These are phyloP conservation scores for Solanum boliviense DNA, from an alignment of 257 asterid species.

Conservation along the genomic window DNA sequence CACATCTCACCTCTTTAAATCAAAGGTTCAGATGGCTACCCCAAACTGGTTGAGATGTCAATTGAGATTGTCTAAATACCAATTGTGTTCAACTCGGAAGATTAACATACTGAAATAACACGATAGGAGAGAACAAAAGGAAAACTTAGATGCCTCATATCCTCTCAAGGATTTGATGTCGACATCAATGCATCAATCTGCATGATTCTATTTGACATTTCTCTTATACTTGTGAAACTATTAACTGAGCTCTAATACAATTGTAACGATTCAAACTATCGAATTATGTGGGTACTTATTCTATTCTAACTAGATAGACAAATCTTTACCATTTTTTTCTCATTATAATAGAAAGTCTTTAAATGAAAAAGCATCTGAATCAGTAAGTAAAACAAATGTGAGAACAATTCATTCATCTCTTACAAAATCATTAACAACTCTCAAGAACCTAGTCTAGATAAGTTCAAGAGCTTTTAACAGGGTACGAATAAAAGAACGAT, in stretches of 20 bases:
- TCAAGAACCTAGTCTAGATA: neutral
- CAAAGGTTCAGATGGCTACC: no score
- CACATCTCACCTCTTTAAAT: no score
- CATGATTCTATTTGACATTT: neutral
- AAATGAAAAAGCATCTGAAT: neutral
- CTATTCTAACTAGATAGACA: neutral
- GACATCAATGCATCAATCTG: no score
- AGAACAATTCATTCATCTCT: no score
- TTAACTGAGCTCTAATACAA: neutral
- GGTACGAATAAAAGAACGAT: neutral
- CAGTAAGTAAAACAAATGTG: neutral
- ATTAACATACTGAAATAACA: no score
- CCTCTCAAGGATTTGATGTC: no score
- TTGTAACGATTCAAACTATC: neutral
- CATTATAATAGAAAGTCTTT: neutral
- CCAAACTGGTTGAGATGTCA: no score
- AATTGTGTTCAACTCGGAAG: no score
- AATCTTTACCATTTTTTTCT: neutral
- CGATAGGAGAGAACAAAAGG: no score
- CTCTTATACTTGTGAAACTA: neutral
- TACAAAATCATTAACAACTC: neutral
- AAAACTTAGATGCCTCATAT: no score
- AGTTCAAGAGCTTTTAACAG: no score
- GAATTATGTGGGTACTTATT: neutral
- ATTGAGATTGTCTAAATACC: no score